A percentile compares a stretch with the other conserved stretches of the same genome.
phyloP scores from a whole-genome alignment of 768 basidiomycete species.

The Suillus subaureus region DNA sequence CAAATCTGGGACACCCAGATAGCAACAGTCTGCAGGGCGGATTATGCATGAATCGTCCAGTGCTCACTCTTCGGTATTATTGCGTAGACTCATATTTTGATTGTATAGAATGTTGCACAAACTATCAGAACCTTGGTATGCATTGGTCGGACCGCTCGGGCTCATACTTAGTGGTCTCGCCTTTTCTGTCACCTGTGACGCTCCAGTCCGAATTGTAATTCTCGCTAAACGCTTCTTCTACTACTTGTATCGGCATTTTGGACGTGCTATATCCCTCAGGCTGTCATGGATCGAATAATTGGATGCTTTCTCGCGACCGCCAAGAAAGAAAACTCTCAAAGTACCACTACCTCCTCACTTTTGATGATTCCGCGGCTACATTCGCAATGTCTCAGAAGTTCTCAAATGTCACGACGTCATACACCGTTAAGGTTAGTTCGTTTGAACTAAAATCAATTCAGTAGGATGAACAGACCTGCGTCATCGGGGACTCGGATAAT shows the following conservation, averaged over 20 bases:
- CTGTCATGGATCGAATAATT: not conserved
- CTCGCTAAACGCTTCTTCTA: not conserved
- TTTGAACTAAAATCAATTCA: not conserved
- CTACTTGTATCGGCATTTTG: not conserved
- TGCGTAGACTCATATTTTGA: not conserved
- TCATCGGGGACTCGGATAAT: not conserved
- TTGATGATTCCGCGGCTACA: not conserved
- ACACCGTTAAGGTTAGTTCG: not conserved
- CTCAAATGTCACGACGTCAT: not conserved
- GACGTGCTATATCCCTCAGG: not conserved
- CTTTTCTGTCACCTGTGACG: not conserved
- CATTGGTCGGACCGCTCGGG: slow-evolving; percentile 11
- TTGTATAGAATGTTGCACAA: slow-evolving; percentile 2
- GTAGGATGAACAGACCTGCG: not conserved
- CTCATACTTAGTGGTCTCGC: not conserved
- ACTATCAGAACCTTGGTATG: not conserved
- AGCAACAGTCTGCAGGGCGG: not conserved
- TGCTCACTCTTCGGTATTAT: not conserved
- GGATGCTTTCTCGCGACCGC: not conserved
- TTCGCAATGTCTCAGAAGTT: not conserved
- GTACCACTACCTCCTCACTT: not conserved
- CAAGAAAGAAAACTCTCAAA: not conserved
- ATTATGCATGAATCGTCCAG: not conserved
- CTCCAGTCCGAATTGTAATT: slow-evolving; percentile 6
- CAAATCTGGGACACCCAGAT: not conserved